A percentile compares a stretch with the other conserved stretches of the same genome.
phyloP scores from a whole-genome alignment of 1,139 yeast genomes.

The Saccharomycopsis crataegensis region DNA sequence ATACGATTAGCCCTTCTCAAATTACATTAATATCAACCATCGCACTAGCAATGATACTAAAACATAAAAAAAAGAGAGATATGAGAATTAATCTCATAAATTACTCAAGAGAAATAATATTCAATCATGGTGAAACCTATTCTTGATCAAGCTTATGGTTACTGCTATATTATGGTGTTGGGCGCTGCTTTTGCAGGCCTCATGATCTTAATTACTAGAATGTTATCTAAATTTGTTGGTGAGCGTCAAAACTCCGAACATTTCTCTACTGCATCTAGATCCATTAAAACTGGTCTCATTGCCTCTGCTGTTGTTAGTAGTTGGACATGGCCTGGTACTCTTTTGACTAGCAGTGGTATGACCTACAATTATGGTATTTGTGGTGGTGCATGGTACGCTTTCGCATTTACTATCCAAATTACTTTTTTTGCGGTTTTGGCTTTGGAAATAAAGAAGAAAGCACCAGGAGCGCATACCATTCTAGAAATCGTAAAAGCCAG shows the following conservation, averaged over 20 bases:
- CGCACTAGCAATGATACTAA: not conserved
- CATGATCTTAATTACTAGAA: constrained; percentile 31
- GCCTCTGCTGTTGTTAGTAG: constrained; percentile 33
- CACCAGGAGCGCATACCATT: constrained; percentile 53
- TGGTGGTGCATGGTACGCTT: constrained; percentile 44
- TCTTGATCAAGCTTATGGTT: constrained; percentile 32
- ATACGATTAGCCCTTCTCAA: too few species aligned
- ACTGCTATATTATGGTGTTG: constrained; percentile 34
- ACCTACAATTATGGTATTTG: constrained; percentile 27
- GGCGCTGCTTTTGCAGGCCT: constrained; percentile 37
- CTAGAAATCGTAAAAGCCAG: constrained; percentile 47
- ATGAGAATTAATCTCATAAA: not conserved
- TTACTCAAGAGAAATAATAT: not conserved
- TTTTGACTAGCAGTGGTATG: constrained; percentile 26
- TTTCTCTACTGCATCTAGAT: constrained; percentile 36
- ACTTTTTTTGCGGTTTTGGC: constrained; percentile 46
- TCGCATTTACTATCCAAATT: constrained; percentile 49
- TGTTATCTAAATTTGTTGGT: constrained; percentile 30
- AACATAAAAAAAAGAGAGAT: not conserved
- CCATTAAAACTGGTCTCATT: constrained; percentile 33
- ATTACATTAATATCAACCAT: too few species aligned
- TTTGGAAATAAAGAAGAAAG: constrained; percentile 47
- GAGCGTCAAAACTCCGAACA: constrained; percentile 36
- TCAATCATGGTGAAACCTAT: constrained; percentile 16
- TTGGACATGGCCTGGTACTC: constrained; percentile 42